phyloP scores from a whole-genome alignment of 2,329 filamentous ascomycete genomes.

The Microcera coccophila region DNA sequence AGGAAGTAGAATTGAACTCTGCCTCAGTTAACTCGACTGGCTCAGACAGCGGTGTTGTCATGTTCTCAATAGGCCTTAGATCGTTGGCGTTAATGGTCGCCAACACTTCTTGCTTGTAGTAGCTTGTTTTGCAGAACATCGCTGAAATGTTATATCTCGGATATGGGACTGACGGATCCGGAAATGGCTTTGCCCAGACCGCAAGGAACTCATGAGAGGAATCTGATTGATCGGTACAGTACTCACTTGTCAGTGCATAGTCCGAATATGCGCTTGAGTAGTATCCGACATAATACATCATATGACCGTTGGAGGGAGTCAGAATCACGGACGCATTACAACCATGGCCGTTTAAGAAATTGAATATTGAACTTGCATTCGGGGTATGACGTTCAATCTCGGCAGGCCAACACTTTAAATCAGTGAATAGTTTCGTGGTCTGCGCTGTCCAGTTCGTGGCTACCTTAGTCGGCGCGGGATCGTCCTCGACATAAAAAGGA shows the following conservation, averaged over 20 bases:
- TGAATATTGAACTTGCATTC: constrained; percentile 1
- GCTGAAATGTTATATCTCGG: constrained; percentile 28
- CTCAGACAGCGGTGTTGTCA: background rate
- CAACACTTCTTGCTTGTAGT: constrained; percentile 42
- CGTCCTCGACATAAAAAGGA: constrained; percentile 35
- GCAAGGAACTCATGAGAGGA: constrained; percentile 37
- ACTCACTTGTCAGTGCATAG: constrained; percentile 27
- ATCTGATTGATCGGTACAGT: constrained; percentile 31
- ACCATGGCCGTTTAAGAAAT: constrained; percentile 36
- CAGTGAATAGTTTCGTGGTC: constrained; percentile 33
- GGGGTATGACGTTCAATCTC: background rate
- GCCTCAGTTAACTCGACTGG: constrained; percentile 12
- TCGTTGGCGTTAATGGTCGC: background rate
- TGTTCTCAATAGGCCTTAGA: background rate
- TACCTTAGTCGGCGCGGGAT: background rate
- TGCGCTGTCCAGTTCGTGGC: constrained; percentile 26
- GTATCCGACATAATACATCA: constrained; percentile 43
- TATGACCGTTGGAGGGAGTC: constrained; percentile 18
- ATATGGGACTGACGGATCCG: background rate
- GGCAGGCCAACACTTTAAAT: constrained; percentile 37
- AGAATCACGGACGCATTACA: constrained; percentile 29
- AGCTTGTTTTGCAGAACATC: constrained; percentile 42
- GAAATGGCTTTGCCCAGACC: constrained; percentile 12
- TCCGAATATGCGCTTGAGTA: constrained; percentile 31
- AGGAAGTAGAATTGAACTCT: constrained; percentile 34